Evolutionary conservation across 2,329 filamentous ascomycete species (phyloP).

Genomic region (Nothophoma quercina): DNA sequence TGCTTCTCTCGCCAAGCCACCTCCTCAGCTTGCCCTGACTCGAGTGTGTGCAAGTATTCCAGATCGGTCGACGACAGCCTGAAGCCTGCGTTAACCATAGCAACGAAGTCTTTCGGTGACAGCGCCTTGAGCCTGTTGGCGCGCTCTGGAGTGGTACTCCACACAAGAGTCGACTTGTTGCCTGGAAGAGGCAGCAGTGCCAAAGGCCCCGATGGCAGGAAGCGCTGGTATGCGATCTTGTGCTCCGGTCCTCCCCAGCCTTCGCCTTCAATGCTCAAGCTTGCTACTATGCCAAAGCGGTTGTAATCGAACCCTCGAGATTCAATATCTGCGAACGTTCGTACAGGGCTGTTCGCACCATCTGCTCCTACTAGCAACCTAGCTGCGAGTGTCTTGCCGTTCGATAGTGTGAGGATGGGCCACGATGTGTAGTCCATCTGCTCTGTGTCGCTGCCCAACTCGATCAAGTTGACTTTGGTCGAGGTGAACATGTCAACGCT

Average conservation of each 20-base stretch:
- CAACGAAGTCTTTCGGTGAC: slow-evolving; percentile 74
- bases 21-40: slow-evolving; percentile 68
- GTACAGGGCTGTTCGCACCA: slow-evolving; percentile 92
- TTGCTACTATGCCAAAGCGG: slow-evolving; percentile 89
- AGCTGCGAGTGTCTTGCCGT: slow-evolving; percentile 73
- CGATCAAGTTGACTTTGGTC: slow-evolving; percentile 80
- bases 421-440: slow-evolving; percentile 82
- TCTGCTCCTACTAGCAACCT: slow-evolving; percentile 91
- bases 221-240: slow-evolving; percentile 92
- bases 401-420: slow-evolving; percentile 80
- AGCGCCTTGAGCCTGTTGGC: slow-evolving; percentile 82
- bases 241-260: slow-evolving; percentile 50
- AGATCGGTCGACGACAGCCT: slow-evolving; percentile 81
- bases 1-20: slow-evolving; percentile 82
- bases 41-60: slow-evolving; percentile 76
- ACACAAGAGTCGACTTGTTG: slow-evolving; percentile 84
- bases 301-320: slow-evolving; percentile 93
- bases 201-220: slow-evolving; percentile 89
- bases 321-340: slow-evolving; percentile 84
- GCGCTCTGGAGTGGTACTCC: slow-evolving; percentile 86
- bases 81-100: slow-evolving; percentile 94
- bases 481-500: slow-evolving; percentile 75
- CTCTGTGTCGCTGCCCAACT: slow-evolving; percentile 71
- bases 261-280: slow-evolving; percentile 71
- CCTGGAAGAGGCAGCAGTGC: slow-evolving; percentile 90